Conservation (phyloP, 768 basidiomycete species). For the Dacryopinax primogenitus region DNA sequence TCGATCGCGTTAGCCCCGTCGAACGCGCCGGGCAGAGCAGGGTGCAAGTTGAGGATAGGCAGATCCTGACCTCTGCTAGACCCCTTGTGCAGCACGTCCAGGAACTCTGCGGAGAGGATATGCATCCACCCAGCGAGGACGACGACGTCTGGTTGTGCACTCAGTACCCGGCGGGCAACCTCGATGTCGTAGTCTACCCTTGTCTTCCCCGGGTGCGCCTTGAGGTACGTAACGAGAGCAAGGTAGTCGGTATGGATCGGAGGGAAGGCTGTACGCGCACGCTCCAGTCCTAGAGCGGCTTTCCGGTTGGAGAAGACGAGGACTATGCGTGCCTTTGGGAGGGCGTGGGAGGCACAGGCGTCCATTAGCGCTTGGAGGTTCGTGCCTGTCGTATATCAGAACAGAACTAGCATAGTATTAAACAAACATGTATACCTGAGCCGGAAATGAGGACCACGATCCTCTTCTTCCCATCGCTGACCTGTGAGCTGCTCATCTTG, state of each 20-base stretch:
- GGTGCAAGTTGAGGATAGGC: conserved; percentile 91
- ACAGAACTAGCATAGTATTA: conserved; percentile 4
- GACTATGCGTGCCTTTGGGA: conserved; percentile 57
- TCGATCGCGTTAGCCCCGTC: conserved; percentile 88
- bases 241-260: conserved; percentile 74
- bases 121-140: conserved; percentile 99
- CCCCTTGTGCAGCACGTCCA: conserved; percentile 48
- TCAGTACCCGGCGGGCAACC: conserved; percentile 54
- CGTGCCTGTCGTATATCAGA: conserved; percentile 48
- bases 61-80: conserved; percentile 31
- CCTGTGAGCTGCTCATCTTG: background rate
- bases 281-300: conserved; percentile 72
- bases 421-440: conserved; percentile 33
- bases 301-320: conserved; percentile 88
- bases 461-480: conserved; percentile 15
- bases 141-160: conserved; percentile 62
- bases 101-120: conserved; percentile 69
- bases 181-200: conserved; percentile 76
- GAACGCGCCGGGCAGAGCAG: conserved; percentile 90
- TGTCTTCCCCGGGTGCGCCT: conserved; percentile 55
- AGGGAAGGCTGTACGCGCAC: conserved; percentile 57
- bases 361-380: conserved; percentile 96
- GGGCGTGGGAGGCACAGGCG: conserved; percentile 39
- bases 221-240: conserved; percentile 72
- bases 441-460: conserved; percentile 55